Conservation (phyloP, 2,329 filamentous ascomycete genomes). For the Blastomyces silverae region DNA sequence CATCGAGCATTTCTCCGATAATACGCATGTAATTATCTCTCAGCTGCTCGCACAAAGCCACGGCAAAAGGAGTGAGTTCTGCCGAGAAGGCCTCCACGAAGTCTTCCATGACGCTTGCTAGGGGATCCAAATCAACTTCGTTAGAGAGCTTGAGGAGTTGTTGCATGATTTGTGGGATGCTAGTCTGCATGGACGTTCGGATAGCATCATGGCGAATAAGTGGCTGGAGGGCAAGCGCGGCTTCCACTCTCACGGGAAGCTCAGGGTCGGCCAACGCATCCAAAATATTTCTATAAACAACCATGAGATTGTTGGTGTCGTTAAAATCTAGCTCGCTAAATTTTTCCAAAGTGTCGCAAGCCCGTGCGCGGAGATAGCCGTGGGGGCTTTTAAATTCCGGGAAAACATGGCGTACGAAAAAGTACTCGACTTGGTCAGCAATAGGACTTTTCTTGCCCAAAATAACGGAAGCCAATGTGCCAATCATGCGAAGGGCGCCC, state of each 20-base stretch:
- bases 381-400: conserved; percentile 91
- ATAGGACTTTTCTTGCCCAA: conserved; percentile 98
- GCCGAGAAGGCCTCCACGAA: conserved; percentile 98
- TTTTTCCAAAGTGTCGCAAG: conserved; percentile 96
- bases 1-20: conserved; percentile 77
- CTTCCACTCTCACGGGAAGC: conserved; percentile 87
- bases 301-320: conserved; percentile 87
- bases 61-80: conserved; percentile 92
- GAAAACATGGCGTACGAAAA: conserved; percentile 96
- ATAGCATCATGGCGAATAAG: conserved; percentile 94
- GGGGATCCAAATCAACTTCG: conserved; percentile 92
- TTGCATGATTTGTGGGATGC: conserved; percentile 99
- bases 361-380: conserved; percentile 86
- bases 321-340: conserved; percentile 97
- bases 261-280: conserved; percentile 95
- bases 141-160: conserved; percentile 95
- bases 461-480: conserved; percentile 86
- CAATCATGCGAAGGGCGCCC: conserved; percentile 93
- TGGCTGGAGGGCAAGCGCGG: conserved; percentile 86
- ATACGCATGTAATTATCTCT: conserved; percentile 95
- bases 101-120: conserved; percentile 99
- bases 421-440: conserved; percentile 95
- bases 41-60: conserved; percentile 90
- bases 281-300: conserved; percentile 93
- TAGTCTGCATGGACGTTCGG: conserved; percentile 89